Percentiles rank a stretch among this genome's conserved stretches.
Conservation (phyloP, 2,329 filamentous ascomycete species). For the Aschersonia sp. region DNA sequence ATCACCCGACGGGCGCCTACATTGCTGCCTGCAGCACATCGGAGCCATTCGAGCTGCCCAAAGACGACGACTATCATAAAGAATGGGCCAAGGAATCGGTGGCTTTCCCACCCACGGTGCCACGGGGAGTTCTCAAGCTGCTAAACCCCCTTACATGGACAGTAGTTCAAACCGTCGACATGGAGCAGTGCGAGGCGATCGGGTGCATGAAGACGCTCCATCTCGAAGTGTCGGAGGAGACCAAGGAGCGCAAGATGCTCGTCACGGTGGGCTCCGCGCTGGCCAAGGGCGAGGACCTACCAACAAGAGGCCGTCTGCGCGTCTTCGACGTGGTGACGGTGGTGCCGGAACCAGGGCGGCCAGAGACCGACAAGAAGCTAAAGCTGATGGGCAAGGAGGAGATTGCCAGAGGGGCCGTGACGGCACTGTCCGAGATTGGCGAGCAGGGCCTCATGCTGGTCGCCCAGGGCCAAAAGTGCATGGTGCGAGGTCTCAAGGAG, state of each 20-base stretch:
- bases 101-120: slow-evolving; percentile 48
- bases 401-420: slow-evolving; percentile 82
- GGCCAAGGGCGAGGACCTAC: slow-evolving; percentile 79
- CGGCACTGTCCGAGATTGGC: slow-evolving; percentile 70
- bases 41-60: slow-evolving; percentile 68
- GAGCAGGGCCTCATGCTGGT: slow-evolving; percentile 80
- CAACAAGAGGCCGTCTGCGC: slow-evolving; percentile 71
- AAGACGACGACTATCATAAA: slow-evolving; percentile 70
- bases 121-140: slow-evolving; percentile 62
- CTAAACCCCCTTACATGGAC: slow-evolving; percentile 65
- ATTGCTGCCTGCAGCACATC: slow-evolving; percentile 55
- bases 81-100: slow-evolving; percentile 67
- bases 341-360: slow-evolving; percentile 72
- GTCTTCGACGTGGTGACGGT: slow-evolving; percentile 88
- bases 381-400: slow-evolving; percentile 83
- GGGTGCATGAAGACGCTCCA: slow-evolving; percentile 73
- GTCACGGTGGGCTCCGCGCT: slow-evolving; percentile 77
- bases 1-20: slow-evolving; percentile 60
- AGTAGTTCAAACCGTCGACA: slow-evolving; percentile 59
- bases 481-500: slow-evolving; percentile 92
- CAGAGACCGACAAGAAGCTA: slow-evolving; percentile 73
- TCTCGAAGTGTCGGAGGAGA: slow-evolving; percentile 82
- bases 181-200: slow-evolving; percentile 63
- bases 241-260: slow-evolving; percentile 70
- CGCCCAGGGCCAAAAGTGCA: slow-evolving; percentile 91